Evolutionary conservation across 345 rosid genomes (phyloP).

Genomic region (Acer negundo): DNA sequence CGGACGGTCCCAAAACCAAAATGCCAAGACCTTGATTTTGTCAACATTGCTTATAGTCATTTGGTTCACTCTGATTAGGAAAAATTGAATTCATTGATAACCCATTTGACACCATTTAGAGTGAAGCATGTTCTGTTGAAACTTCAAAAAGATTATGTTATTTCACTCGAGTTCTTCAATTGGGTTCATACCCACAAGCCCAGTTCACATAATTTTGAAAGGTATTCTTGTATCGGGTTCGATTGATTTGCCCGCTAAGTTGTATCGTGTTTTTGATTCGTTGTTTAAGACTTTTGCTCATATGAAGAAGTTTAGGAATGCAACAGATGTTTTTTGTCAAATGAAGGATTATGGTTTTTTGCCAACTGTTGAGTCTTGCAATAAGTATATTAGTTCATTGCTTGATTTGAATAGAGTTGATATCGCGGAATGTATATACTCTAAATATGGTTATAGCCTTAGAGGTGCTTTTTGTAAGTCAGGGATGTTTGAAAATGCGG

Average conservation of each 20-base stretch:
- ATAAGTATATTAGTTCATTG: conserved; percentile 72
- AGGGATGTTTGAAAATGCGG: conserved; percentile 67
- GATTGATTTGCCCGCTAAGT: conserved; percentile 41
- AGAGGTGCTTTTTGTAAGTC: conserved; percentile 55
- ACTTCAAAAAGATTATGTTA: conserved; percentile 61
- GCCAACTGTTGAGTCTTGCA: conserved; percentile 76
- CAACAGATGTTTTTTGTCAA: conserved; percentile 51
- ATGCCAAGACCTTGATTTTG: conserved; percentile 83
- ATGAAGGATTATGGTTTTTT: conserved; percentile 75
- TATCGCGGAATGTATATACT: conserved; percentile 66
- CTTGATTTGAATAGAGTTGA: conserved; percentile 60
- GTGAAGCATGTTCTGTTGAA: conserved; percentile 61
- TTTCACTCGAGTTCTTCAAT: conserved; percentile 75
- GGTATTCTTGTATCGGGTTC: conserved; percentile 30
- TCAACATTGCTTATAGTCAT: conserved; percentile 79
- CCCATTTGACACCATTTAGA: conserved; percentile 53
- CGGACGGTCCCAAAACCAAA: conserved; percentile 58
- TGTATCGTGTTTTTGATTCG: conserved; percentile 76
- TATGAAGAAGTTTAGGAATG: conserved; percentile 67
- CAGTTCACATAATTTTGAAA: conserved; percentile 47
- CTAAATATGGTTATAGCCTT: conserved; percentile 71
- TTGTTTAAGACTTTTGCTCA: conserved; percentile 70
- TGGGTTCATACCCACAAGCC: conserved; percentile 58
- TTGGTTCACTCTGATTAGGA: conserved; percentile 81
- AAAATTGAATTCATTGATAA: conserved; percentile 45